Conservation (phyloP, 345 rosid genomes). For the Syzygium jambos region DNA sequence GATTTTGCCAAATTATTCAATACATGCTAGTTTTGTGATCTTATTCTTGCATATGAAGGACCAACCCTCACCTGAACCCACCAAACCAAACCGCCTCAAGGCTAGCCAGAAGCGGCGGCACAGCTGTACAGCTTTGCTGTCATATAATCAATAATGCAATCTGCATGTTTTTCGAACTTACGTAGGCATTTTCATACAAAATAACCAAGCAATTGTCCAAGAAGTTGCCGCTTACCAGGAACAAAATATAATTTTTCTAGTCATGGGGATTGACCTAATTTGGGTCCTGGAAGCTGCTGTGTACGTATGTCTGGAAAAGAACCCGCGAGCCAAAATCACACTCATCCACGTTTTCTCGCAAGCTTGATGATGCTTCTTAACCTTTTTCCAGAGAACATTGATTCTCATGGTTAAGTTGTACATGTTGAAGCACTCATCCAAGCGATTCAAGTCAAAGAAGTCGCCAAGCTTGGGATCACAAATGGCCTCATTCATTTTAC, state of each 20-base stretch:
- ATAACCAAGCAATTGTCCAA: neutral
- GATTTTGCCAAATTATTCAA: neutral
- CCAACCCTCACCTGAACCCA: neutral
- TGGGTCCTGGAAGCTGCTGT: neutral
- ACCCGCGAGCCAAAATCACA: neutral
- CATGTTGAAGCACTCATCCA: neutral
- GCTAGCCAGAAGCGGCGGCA: neutral
- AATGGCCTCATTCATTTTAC: neutral
- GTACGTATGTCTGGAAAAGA: neutral
- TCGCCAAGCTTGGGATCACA: neutral
- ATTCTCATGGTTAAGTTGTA: neutral
- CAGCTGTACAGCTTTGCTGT: neutral
- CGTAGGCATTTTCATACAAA: neutral
- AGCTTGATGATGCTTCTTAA: neutral
- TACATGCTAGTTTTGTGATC: neutral
- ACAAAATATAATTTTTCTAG: neutral
- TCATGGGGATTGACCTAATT: neutral
- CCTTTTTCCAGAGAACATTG: neutral
- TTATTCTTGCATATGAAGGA: neutral
- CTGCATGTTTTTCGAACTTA: neutral
- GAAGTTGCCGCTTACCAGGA: neutral
- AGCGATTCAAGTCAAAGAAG: neutral
- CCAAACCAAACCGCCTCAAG: neutral
- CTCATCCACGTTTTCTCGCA: neutral
- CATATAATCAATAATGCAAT: neutral